Conservation (phyloP, 768 basidiomycete genomes). For the Tephrocybe sp. region DNA sequence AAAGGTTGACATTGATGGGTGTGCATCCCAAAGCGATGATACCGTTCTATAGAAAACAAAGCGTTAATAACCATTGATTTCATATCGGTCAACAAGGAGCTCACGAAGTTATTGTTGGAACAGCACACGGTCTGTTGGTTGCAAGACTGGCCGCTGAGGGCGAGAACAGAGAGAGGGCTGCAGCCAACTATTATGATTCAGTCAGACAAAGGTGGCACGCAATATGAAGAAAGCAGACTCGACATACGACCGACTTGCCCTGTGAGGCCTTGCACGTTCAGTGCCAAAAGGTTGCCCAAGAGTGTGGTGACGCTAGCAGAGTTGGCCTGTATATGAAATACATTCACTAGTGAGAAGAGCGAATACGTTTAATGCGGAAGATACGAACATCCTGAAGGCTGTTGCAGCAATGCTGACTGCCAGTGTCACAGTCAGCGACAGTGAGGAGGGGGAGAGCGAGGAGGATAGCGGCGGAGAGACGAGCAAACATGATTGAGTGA, state of each 20-base stretch:
- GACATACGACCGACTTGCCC: slow-evolving; percentile 2
- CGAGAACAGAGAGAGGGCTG: background rate
- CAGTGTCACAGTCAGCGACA: background rate
- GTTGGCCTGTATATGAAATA: background rate
- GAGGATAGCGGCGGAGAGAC: slow-evolving; percentile 3
- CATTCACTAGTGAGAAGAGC: background rate
- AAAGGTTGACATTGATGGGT: slow-evolving; percentile 4
- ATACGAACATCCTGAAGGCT: background rate
- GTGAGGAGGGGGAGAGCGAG: slow-evolving; percentile 6
- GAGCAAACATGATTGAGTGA: slow-evolving; percentile 8
- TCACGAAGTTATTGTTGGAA: slow-evolving; percentile 3
- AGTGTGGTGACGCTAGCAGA: background rate
- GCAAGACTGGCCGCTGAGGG: background rate
- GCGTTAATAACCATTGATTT: too few relatives aligned
- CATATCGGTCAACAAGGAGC: background rate
- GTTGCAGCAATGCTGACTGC: slow-evolving; percentile 2
- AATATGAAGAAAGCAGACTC: background rate
- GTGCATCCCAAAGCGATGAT: slow-evolving; percentile 7
- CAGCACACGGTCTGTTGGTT: slow-evolving; percentile 3
- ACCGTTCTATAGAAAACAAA: slow-evolving; percentile 2
- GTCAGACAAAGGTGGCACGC: too few relatives aligned
- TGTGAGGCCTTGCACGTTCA: background rate
- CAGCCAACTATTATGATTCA: background rate
- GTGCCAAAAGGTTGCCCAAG: background rate
- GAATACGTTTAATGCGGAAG: background rate